These are phyloP conservation scores for Fusarium scirpi DNA, from an alignment of 2,329 filamentous ascomycete genomes.

Conservation along the genomic window DNA sequence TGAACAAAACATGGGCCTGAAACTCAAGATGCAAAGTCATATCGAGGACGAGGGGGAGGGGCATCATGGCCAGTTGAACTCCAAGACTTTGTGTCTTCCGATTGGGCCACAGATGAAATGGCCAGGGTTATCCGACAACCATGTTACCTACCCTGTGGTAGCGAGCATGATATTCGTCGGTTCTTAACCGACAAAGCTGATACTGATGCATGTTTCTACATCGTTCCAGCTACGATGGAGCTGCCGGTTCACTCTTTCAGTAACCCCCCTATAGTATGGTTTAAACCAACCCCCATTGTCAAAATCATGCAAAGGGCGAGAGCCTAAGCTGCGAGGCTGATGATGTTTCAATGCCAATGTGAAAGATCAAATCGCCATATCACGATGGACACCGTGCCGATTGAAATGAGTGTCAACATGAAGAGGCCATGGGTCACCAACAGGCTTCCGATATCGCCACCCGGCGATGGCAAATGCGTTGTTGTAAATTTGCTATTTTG, in stretches of 20 bases:
- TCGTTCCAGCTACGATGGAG: background rate
- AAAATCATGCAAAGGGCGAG: background rate
- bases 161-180: background rate
- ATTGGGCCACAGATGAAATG: background rate
- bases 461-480: background rate
- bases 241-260: background rate
- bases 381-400: background rate
- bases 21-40: conserved; percentile 6
- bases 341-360: background rate
- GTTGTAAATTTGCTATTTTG: background rate
- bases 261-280: background rate
- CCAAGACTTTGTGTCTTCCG: background rate
- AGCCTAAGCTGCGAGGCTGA: background rate
- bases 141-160: conserved; percentile 18
- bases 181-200: background rate
- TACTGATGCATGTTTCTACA: background rate
- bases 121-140: background rate
- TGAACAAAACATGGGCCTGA: conserved; percentile 21
- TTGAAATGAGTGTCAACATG: background rate
- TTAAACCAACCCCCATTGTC: background rate
- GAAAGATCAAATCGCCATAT: background rate
- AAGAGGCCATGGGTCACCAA: background rate
- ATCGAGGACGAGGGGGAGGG: conserved; percentile 10
- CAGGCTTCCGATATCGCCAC: background rate
- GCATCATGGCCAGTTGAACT: conserved; percentile 16